Conservation (phyloP, 2,329 filamentous ascomycete genomes). For the Sarocladium strictum region DNA sequence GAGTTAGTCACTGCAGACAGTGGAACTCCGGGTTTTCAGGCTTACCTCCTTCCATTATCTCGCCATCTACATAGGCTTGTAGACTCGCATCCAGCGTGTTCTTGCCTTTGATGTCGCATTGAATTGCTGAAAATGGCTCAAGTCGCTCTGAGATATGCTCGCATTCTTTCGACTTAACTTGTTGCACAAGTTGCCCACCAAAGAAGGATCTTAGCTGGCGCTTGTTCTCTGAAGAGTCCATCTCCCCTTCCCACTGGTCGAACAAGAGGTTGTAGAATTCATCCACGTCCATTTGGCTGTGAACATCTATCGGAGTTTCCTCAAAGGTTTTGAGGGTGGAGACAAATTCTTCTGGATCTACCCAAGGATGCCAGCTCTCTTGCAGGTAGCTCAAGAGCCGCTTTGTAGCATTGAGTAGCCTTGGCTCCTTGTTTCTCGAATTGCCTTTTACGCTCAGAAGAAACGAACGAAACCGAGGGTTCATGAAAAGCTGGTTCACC, state of each 20-base stretch:
- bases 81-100: constrained; percentile 76
- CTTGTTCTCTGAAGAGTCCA: constrained; percentile 62
- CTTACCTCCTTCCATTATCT: constrained; percentile 85
- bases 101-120: constrained; percentile 95
- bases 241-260: constrained; percentile 81
- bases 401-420: constrained; percentile 70
- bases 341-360: constrained; percentile 70
- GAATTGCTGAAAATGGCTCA: constrained; percentile 89
- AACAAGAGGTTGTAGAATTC: constrained; percentile 96
- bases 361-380: constrained; percentile 65
- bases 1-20: constrained; percentile 5
- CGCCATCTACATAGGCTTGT: constrained; percentile 90
- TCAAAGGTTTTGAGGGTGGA: constrained; percentile 76
- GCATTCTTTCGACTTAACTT: constrained; percentile 93
- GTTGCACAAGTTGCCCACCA: constrained; percentile 85
- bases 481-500: constrained; percentile 94
- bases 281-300: constrained; percentile 94
- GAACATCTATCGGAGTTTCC: constrained; percentile 75
- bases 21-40: constrained; percentile 4
- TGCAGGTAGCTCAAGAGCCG: constrained; percentile 82
- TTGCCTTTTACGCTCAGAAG: constrained; percentile 61
- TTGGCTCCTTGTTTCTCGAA: constrained; percentile 52
- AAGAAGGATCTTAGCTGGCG: constrained; percentile 76
- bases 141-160: constrained; percentile 85
- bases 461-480: constrained; percentile 78